Conservation (phyloP, 2,329 filamentous ascomycete genomes). For the Sarocladium brachiariae region DNA sequence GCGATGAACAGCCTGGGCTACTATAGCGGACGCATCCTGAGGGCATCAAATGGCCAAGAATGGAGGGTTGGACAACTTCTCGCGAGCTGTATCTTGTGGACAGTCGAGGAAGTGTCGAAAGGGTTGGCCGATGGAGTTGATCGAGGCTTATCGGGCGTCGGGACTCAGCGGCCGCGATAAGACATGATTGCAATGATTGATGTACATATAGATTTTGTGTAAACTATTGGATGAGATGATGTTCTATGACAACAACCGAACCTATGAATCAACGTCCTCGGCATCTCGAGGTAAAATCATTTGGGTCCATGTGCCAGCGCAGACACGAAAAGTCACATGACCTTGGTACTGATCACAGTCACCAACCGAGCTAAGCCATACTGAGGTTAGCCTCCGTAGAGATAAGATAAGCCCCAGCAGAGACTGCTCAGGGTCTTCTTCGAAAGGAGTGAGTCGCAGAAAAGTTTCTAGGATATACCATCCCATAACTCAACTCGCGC, state of each 20-base stretch:
- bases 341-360: too few species aligned
- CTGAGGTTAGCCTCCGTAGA: not conserved
- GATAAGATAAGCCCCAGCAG: conserved; percentile 6
- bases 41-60: conserved; percentile 26
- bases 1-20: conserved; percentile 47
- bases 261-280: too few species aligned
- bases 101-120: conserved; percentile 55
- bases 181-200: too few species aligned
- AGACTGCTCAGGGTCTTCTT: conserved; percentile 3
- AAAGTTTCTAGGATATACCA: conserved; percentile 6
- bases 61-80: conserved; percentile 55
- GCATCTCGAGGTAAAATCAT: too few species aligned
- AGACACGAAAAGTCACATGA: not conserved
- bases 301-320: not conserved
- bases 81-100: conserved; percentile 51
- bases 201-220: too few species aligned
- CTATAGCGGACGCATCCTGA: not conserved
- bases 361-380: not conserved
- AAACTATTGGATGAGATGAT: too few species aligned
- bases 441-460: not conserved
- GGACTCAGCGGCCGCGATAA: conserved; percentile 10
- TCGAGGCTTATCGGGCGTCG: conserved; percentile 23
- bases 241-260: too few species aligned
- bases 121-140: conserved; percentile 60
- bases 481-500: not conserved